A percentile compares a stretch with the other conserved stretches of the same genome.
phyloP scores from a whole-genome alignment of 495 filamentous ascomycete genomes.

The Penicillium arizonense region DNA sequence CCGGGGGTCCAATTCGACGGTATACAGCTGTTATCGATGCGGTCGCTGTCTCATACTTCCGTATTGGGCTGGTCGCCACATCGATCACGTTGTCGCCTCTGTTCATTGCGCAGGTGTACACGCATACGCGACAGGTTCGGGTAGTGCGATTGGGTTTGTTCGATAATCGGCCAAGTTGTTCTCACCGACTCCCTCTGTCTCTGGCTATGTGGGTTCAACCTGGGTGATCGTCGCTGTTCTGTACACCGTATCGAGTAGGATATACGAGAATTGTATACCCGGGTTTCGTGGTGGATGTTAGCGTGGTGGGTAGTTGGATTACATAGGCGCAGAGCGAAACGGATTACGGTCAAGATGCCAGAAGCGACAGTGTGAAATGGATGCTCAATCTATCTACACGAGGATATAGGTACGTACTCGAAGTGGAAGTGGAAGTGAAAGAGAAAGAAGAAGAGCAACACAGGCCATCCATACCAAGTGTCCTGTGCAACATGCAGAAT shows the following conservation, averaged over 20 bases:
- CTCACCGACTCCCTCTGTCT: neutral
- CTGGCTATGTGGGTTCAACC: neutral
- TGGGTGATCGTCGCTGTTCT: conserved; percentile 1
- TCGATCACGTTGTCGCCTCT: neutral
- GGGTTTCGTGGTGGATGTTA: too few species aligned
- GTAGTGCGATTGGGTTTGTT: neutral
- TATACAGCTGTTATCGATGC: too few species aligned
- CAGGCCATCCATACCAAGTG: too few species aligned
- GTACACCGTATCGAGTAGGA: neutral
- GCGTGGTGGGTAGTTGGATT: too few species aligned
- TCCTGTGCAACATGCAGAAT: neutral
- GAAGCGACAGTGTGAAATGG: too few species aligned
- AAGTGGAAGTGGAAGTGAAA: too few species aligned
- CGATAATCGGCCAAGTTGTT: neutral
- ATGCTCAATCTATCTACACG: too few species aligned
- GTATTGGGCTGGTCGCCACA: neutral
- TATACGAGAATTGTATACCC: neutral
- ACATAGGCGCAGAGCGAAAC: too few species aligned
- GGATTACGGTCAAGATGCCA: too few species aligned
- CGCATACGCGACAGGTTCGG: neutral
- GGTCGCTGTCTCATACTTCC: neutral
- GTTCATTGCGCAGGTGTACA: neutral
- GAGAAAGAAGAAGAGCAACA: too few species aligned
- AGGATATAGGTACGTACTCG: neutral
- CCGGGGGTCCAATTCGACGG: neutral